phyloP scores from a whole-genome alignment of 495 filamentous ascomycete species.

The Talaromyces proteolyticus region DNA sequence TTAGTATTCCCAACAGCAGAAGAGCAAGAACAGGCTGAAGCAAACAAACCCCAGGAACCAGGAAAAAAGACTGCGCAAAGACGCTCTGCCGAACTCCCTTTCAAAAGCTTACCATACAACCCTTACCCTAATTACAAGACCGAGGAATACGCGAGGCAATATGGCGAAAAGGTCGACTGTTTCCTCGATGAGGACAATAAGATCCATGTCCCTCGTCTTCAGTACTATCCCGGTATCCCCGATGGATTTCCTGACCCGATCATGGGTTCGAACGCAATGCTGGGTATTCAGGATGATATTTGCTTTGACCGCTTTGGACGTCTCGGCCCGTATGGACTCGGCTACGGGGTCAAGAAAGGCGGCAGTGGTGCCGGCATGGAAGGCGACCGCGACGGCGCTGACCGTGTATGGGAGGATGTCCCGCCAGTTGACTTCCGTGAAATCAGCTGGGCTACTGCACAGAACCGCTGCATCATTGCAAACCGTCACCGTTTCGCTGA shows the following conservation, averaged over 20 bases:
- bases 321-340: slow-evolving; percentile 83
- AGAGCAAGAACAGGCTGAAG: slow-evolving; percentile 2
- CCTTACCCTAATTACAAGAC: slow-evolving; percentile 66
- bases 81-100: slow-evolving; percentile 14
- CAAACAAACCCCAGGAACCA: slow-evolving; percentile 10
- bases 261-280: slow-evolving; percentile 73
- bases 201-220: slow-evolving; percentile 59
- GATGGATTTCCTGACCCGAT: slow-evolving; percentile 76
- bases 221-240: slow-evolving; percentile 66
- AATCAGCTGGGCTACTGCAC: slow-evolving; percentile 70
- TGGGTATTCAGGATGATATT: slow-evolving; percentile 78
- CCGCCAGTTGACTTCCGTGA: slow-evolving; percentile 67
- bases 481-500: slow-evolving; percentile 70
- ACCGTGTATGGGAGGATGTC: slow-evolving; percentile 63
- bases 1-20: slow-evolving; percentile 14
- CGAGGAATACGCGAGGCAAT: slow-evolving; percentile 48
- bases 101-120: slow-evolving; percentile 55
- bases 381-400: slow-evolving; percentile 69
- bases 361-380: slow-evolving; percentile 77
- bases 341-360: slow-evolving; percentile 69
- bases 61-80: slow-evolving; percentile 1
- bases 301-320: slow-evolving; percentile 93
- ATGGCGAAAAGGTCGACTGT: slow-evolving; percentile 65
- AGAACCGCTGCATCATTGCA: slow-evolving; percentile 59
- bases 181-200: slow-evolving; percentile 62